Evolutionary conservation across 2,329 filamentous ascomycete genomes (phyloP).

Genomic region (Xylaria polymorpha): DNA sequence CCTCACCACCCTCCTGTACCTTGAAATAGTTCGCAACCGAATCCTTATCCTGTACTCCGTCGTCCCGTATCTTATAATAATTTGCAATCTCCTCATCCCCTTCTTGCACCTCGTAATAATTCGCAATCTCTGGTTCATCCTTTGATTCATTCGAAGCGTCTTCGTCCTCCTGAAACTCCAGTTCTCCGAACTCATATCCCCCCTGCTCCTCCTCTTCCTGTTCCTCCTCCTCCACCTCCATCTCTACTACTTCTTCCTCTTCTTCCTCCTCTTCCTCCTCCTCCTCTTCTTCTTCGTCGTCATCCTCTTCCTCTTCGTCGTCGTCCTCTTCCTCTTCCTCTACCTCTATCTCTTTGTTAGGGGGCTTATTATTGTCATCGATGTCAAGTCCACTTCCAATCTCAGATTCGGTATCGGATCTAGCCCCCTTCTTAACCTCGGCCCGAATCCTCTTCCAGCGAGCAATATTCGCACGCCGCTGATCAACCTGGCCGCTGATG

Average conservation of each 20-base stretch:
- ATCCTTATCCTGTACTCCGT: no score
- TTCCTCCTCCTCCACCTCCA: not conserved
- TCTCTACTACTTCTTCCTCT: not conserved
- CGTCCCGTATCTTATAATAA: not conserved
- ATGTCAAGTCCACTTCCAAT: not conserved
- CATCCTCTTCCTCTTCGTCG: not conserved
- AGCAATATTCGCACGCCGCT: slow-evolving; percentile 10
- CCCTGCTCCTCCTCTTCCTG: not conserved
- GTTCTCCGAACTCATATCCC: not conserved
- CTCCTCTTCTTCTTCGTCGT: not conserved
- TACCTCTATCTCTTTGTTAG: not conserved
- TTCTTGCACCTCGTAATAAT: no score
- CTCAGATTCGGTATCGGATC: not conserved
- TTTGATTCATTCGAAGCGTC: not conserved
- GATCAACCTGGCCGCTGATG: not conserved
- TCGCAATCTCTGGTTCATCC: not conserved
- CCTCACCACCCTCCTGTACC: not conserved
- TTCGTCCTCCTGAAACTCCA: not conserved
- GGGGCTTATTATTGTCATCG: not conserved
- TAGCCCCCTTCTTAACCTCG: not conserved
- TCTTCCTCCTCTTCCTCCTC: not conserved
- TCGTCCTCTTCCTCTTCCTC: not conserved
- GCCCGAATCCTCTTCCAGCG: slow-evolving; percentile 11
- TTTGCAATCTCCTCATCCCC: no score
- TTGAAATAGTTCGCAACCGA: not conserved